Evolutionary conservation across 345 rosid species (phyloP).

Genomic region (Dipteronia sinensis): DNA sequence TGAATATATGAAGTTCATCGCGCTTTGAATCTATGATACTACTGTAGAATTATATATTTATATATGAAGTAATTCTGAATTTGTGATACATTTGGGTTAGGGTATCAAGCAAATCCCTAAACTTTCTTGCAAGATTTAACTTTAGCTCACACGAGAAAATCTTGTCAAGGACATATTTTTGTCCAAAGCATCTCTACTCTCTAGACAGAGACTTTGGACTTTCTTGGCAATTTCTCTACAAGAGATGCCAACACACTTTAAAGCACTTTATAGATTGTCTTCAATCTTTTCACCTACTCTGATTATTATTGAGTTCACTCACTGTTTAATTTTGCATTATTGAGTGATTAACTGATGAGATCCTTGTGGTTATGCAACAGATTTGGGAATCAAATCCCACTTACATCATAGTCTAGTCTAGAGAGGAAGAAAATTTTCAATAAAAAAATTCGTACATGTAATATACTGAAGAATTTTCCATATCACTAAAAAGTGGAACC

Average conservation of each 20-base stretch:
- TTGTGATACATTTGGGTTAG: not conserved
- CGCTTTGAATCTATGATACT: not conserved
- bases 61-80: too few relatives aligned
- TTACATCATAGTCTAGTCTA: too few relatives aligned
- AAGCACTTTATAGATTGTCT: conserved; percentile 1
- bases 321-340: conserved; percentile 4
- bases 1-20: too few relatives aligned
- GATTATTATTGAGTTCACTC: not conserved
- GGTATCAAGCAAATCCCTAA: not conserved
- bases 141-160: not conserved
- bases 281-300: conserved; percentile 13
- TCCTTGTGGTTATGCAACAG: too few relatives aligned
- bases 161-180: not conserved
- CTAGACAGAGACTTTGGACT: not conserved
- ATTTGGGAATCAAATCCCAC: too few relatives aligned
- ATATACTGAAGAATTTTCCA: too few relatives aligned
- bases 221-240: conserved; percentile 5
- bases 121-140: not conserved
- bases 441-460: too few relatives aligned
- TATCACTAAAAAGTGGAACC: too few relatives aligned
- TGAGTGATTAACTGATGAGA: not conserved
- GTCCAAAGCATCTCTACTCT: conserved; percentile 8
- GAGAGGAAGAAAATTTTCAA: too few relatives aligned
- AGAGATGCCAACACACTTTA: not conserved
- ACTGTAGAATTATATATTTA: too few relatives aligned